Conservation (phyloP, 2,329 filamentous ascomycete genomes). For the Penicillium glabrum region DNA sequence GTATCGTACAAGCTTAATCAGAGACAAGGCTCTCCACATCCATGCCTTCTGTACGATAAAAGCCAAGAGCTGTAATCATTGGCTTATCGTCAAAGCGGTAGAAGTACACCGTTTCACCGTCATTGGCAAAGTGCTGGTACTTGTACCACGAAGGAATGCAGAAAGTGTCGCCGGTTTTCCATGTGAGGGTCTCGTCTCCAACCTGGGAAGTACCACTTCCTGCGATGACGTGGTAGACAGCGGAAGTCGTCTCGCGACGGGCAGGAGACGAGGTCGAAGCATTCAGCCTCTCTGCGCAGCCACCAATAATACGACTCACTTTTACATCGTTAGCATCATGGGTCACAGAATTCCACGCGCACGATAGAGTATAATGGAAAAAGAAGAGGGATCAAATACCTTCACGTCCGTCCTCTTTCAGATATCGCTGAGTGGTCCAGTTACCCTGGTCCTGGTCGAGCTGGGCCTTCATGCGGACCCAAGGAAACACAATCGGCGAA, state of each 20-base stretch:
- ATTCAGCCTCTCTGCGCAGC: constrained; percentile 47
- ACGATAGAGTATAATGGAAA: neutral
- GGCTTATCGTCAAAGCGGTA: constrained; percentile 58
- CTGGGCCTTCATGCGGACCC: constrained; percentile 45
- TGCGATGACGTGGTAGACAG: constrained; percentile 54
- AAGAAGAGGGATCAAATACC: constrained; percentile 18
- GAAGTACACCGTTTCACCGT: constrained; percentile 45
- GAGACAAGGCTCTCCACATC: constrained; percentile 23
- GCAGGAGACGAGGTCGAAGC: constrained; percentile 37
- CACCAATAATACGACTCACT: constrained; percentile 52
- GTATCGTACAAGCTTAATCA: too few relatives aligned
- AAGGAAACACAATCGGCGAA: constrained; percentile 51
- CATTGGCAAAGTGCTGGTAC: constrained; percentile 31
- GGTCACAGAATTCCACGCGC: neutral
- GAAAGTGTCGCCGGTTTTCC: constrained; percentile 56
- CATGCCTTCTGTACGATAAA: constrained; percentile 46
- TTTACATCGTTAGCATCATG: neutral
- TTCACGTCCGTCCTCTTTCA: constrained; percentile 36
- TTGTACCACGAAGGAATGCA: constrained; percentile 54
- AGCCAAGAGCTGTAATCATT: constrained; percentile 51
- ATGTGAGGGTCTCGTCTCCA: constrained; percentile 38
- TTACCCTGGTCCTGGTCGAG: constrained; percentile 38
- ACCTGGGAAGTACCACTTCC: constrained; percentile 48
- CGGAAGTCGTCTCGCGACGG: constrained; percentile 52
- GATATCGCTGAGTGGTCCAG: constrained; percentile 34